Conservation (phyloP, 73 alveolate genomes). For the Paramecium sonneborni region DNA sequence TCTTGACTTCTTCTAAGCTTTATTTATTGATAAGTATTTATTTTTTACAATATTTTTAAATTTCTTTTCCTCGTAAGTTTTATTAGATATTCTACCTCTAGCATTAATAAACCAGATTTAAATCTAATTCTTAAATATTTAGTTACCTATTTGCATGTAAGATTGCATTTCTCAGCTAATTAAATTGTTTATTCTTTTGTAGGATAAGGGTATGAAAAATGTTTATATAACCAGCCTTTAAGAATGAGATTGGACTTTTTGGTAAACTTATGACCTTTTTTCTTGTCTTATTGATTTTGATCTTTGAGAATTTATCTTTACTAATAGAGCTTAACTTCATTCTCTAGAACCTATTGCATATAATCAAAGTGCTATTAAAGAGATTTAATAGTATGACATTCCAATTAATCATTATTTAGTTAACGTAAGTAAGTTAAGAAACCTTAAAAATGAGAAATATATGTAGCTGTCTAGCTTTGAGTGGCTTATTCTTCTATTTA, state of each 20-base stretch:
- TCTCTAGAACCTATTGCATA: neutral
- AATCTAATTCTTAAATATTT: neutral
- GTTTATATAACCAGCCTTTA: constrained; percentile 20
- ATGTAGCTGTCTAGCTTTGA: neutral
- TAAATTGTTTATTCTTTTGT: neutral
- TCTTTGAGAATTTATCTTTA: neutral
- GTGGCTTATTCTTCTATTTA: neutral
- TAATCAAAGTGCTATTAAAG: neutral
- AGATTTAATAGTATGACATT: neutral
- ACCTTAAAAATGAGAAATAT: neutral
- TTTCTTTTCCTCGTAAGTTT: constrained; percentile 7
- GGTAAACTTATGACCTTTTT: constrained; percentile 17
- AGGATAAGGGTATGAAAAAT: constrained; percentile 16
- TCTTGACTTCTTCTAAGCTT: constrained; percentile 81
- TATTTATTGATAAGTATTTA: constrained; percentile 3
- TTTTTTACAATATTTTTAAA: constrained; percentile 14
- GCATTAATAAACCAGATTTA: constrained; percentile 26
- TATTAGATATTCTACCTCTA: constrained; percentile 20
- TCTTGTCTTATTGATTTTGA: neutral
- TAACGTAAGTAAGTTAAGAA: neutral
- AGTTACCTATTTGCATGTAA: constrained; percentile 5
- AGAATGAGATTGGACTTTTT: neutral
- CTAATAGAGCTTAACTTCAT: neutral
- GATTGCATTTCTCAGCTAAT: constrained; percentile 10
- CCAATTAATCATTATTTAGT: neutral